phyloP scores from a whole-genome alignment of 2,329 filamentous ascomycete genomes.

The Ceratocystis destructans region DNA sequence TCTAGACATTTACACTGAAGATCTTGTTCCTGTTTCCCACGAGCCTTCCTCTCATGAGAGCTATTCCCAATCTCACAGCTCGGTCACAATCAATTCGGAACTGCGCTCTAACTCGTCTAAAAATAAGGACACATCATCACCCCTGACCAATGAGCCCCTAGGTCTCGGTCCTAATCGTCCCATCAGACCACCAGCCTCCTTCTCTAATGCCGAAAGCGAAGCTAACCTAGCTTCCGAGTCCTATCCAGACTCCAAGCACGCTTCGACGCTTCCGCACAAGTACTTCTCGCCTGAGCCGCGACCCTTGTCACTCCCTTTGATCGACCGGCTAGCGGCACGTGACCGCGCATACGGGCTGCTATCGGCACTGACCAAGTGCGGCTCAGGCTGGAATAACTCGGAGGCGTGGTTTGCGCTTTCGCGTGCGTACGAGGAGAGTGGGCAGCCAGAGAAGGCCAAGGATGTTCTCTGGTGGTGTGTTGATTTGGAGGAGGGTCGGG shows the following conservation, averaged over 20 bases:
- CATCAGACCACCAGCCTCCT: not conserved
- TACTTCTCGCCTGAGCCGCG: slow-evolving; percentile 40
- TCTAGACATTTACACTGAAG: slow-evolving; percentile 67
- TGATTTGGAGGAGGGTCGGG: slow-evolving; percentile 75
- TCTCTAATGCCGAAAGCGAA: slow-evolving; percentile 4
- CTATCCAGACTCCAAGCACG: slow-evolving; percentile 20
- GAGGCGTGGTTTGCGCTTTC: slow-evolving; percentile 90
- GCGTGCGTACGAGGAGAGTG: slow-evolving; percentile 74
- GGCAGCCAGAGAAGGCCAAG: slow-evolving; percentile 75
- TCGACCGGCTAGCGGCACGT: slow-evolving; percentile 75
- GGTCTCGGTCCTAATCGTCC: slow-evolving; percentile 17
- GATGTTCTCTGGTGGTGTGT: slow-evolving; percentile 96
- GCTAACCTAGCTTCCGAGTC: slow-evolving; percentile 14
- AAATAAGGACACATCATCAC: not conserved
- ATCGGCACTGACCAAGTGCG: slow-evolving; percentile 69
- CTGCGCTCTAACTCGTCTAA: not conserved
- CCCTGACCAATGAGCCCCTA: slow-evolving; percentile 11
- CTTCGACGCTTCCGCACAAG: slow-evolving; percentile 24
- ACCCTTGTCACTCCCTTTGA: slow-evolving; percentile 50
- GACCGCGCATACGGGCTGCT: slow-evolving; percentile 80
- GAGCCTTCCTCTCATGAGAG: not conserved
- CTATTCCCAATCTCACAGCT: slow-evolving; percentile 26
- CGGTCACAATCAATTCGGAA: not conserved
- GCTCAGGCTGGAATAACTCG: slow-evolving; percentile 75
- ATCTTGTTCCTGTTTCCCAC: slow-evolving; percentile 38